phyloP scores from a whole-genome alignment of 2,329 filamentous ascomycete species.

The Ophiostoma pallidulum region DNA sequence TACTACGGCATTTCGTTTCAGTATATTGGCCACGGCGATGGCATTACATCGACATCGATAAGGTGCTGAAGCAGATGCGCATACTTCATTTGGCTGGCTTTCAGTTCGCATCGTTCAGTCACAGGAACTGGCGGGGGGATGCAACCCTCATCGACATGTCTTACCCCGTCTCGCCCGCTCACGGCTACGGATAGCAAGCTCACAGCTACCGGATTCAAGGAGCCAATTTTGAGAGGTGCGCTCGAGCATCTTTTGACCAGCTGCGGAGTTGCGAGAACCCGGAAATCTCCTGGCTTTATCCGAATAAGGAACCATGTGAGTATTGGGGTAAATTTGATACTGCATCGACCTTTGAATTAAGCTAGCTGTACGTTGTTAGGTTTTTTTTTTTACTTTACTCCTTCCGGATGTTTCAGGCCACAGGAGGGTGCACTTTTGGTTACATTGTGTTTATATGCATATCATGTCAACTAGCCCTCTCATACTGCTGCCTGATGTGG shows the following conservation, averaged over 20 bases:
- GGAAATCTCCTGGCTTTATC: not conserved
- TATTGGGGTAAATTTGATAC: not conserved
- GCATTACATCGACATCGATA: not conserved
- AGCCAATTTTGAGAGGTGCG: no score
- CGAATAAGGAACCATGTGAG: not conserved
- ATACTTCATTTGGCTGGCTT: not conserved
- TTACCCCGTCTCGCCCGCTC: not conserved
- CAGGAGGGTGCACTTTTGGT: not conserved
- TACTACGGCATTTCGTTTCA: constrained; percentile 3
- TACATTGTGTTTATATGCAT: not conserved
- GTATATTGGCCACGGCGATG: constrained; percentile 3
- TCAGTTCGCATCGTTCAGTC: not conserved
- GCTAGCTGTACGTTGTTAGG: not conserved
- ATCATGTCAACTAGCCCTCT: not conserved
- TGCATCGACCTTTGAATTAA: not conserved
- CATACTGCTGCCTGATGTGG: not conserved
- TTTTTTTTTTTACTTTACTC: not conserved
- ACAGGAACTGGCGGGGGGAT: constrained; percentile 5
- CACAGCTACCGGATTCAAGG: not conserved
- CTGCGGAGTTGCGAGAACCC: not conserved
- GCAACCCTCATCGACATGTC: constrained; percentile 5
- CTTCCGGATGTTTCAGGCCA: not conserved
- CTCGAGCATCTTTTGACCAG: not conserved
- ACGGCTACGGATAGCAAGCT: not conserved
- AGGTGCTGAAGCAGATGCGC: not conserved